Evolutionary conservation across 805 yeast species (phyloP).

Genomic region (Ogataea zsoltii): DNA sequence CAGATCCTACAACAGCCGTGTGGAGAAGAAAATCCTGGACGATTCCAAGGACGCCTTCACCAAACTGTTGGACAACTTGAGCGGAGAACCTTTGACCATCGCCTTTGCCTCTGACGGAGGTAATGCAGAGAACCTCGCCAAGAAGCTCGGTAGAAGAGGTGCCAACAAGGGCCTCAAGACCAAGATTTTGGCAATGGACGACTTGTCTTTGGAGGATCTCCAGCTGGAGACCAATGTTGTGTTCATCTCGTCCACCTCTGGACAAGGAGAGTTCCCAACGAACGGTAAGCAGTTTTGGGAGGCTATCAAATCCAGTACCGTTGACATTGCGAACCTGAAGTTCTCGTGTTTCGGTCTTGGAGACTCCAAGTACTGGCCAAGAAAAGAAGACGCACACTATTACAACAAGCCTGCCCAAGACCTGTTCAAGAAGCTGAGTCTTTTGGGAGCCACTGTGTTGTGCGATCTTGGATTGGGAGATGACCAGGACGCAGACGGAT

Average conservation of each 20-base stretch:
- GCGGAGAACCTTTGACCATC: slow-evolving; percentile 88
- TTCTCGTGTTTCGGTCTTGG: slow-evolving; percentile 76
- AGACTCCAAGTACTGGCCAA: slow-evolving; percentile 92
- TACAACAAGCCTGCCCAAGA: slow-evolving; percentile 90
- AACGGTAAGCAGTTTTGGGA: slow-evolving; percentile 82
- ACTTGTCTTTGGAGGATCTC: slow-evolving; percentile 69
- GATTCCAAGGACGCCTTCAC: slow-evolving; percentile 78
- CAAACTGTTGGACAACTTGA: slow-evolving; percentile 76
- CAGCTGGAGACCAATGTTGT: slow-evolving; percentile 69
- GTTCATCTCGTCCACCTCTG: slow-evolving; percentile 73
- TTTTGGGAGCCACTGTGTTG: slow-evolving; percentile 73
- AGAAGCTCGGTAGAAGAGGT: slow-evolving; percentile 75
- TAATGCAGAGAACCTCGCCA: slow-evolving; percentile 79
- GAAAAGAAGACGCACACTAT: slow-evolving; percentile 91
- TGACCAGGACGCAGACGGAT: slow-evolving; percentile 97
- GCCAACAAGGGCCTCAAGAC: slow-evolving; percentile 76
- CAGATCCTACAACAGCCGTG: slow-evolving; percentile 60
- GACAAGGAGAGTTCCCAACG: slow-evolving; percentile 86
- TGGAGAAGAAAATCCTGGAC: slow-evolving; percentile 49
- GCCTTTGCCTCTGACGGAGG: slow-evolving; percentile 94
- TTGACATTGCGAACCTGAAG: slow-evolving; percentile 60
- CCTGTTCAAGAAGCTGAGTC: slow-evolving; percentile 58
- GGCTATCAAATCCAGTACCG: slow-evolving; percentile 60
- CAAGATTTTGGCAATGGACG: slow-evolving; percentile 68
- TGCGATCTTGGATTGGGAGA: slow-evolving; percentile 87